These are phyloP conservation scores for Neoboletus subvelutipes DNA, from an alignment of 768 basidiomycete species.

Conservation along the genomic window DNA sequence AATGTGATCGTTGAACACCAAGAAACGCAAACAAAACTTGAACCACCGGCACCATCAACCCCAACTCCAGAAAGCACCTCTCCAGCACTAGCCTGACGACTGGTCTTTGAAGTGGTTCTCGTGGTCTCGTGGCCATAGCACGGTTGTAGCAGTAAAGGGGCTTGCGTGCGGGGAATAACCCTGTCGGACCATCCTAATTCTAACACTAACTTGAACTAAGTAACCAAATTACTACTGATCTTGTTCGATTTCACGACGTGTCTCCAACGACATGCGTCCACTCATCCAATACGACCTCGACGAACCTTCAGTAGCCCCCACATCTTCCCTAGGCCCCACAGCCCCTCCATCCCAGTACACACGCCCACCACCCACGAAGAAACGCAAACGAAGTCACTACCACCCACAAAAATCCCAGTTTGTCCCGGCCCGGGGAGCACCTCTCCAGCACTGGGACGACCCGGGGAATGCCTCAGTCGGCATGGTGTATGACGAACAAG, in stretches of 20 bases:
- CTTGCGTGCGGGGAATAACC: too few species aligned
- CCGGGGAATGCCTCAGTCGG: conserved; percentile 26
- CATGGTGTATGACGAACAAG: conserved; percentile 36
- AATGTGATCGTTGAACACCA: too few species aligned
- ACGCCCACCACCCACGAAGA: conserved; percentile 47
- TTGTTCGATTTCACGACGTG: not conserved
- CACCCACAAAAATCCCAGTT: conserved; percentile 1
- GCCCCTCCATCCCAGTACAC: not conserved
- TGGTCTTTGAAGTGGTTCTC: too few species aligned
- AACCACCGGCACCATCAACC: too few species aligned
- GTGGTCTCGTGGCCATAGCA: too few species aligned
- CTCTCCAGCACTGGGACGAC: conserved; percentile 47
- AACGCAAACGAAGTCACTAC: conserved; percentile 39
- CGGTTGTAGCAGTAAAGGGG: too few species aligned
- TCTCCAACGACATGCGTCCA: conserved; percentile 21
- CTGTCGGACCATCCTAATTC: too few species aligned
- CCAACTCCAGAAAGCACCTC: too few species aligned
- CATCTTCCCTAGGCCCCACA: not conserved
- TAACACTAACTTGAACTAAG: too few species aligned
- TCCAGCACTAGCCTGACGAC: too few species aligned
- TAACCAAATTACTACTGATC: not conserved
- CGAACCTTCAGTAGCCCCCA: conserved; percentile 1
- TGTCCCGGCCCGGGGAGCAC: conserved; percentile 7
- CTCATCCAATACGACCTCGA: conserved; percentile 32
- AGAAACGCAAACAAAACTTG: too few species aligned